Base-by-base conservation (phyloP, 805 yeast genomes). In the Ogataea zsoltii region DNA sequence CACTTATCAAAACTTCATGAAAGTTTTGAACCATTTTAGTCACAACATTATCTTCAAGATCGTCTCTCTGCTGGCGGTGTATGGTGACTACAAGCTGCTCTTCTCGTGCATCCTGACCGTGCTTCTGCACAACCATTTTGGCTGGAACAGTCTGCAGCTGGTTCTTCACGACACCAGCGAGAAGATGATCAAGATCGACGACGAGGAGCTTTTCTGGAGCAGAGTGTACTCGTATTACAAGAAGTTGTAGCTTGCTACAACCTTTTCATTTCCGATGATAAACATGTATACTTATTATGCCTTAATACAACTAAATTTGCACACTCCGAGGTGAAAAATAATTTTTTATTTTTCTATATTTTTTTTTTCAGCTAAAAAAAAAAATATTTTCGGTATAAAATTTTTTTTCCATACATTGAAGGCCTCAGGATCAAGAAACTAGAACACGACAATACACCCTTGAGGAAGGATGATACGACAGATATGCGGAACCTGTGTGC, bases 91-190 rank as follows among this genome's bases (percentile, higher is more conserved):
- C 55, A 75, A 71, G 51, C 54, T 71, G 2, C 50, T 72, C 16
- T 60, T 68, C 21, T 64, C 80, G 0, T 56, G 75, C 15, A 51
- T 70, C 4, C 43, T 74, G 29, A 70, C 72, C 18, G 61, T 77
- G 3, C 53, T 77, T 23, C 60, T 72, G 34, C 74, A 77, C 49
- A 72, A 75, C 56, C 82, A 78, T 58, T 76, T 72, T 59, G 83
- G 83, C 1, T 78, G 67, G 67, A 61, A 59, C 40, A 61, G 51
- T 43, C 41, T 66, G n/a, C 67, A 65, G 37, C 44, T 58, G 26
- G 53, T 62, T 4, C 37, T 62, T 6, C 53, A 52, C 44, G 51
- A 44, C 34, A 25, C 38, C 30, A 30, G 35, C 32, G 57, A 28
- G 38, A 51, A 44, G 18, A 41, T 40, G 39, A 53, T 50, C 35